Conservation (phyloP, 129 eudicot species). For the Scalesia atractyloides region DNA sequence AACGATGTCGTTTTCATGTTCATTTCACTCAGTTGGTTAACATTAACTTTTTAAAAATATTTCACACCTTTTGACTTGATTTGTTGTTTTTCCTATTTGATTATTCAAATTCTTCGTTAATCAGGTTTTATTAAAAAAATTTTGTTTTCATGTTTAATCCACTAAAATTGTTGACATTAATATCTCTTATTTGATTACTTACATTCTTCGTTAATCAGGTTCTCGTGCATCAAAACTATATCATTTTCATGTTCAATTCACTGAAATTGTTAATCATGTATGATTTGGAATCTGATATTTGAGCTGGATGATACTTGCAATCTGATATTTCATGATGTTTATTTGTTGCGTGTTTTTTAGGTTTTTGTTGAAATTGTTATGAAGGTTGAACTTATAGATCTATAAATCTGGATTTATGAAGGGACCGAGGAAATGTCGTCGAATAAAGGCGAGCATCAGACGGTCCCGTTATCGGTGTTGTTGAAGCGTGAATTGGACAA, state of each 20-base stretch:
- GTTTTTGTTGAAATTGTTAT: conserved; percentile 16
- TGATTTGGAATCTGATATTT: conserved; percentile 13
- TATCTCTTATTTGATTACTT: not conserved
- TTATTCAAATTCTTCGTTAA: conserved; percentile 27
- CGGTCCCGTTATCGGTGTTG: conserved; percentile 87
- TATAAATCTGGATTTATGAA: conserved; percentile 32
- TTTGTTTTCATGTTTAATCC: conserved; percentile 8
- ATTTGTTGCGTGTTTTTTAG: conserved; percentile 15
- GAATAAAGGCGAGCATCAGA: conserved; percentile 77
- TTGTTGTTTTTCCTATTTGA: conserved; percentile 10
- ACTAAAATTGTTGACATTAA: not conserved
- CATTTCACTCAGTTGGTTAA: not conserved
- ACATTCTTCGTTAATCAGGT: too few species aligned
- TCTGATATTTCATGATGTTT: conserved; percentile 4
- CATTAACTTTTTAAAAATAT: not conserved
- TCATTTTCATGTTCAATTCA: too few species aligned
- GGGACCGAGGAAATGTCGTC: conserved; percentile 58
- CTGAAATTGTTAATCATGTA: not conserved
- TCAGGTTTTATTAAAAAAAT: not conserved
- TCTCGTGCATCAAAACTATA: too few species aligned
- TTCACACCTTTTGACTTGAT: not conserved
- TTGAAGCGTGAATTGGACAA: conserved; percentile 81
- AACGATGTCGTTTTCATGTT: too few species aligned
- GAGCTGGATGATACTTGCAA: not conserved
- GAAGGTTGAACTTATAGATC: conserved; percentile 2